Evolutionary conservation across 2,329 filamentous ascomycete genomes (phyloP).

Genomic region (Paecilomyces sp.): DNA sequence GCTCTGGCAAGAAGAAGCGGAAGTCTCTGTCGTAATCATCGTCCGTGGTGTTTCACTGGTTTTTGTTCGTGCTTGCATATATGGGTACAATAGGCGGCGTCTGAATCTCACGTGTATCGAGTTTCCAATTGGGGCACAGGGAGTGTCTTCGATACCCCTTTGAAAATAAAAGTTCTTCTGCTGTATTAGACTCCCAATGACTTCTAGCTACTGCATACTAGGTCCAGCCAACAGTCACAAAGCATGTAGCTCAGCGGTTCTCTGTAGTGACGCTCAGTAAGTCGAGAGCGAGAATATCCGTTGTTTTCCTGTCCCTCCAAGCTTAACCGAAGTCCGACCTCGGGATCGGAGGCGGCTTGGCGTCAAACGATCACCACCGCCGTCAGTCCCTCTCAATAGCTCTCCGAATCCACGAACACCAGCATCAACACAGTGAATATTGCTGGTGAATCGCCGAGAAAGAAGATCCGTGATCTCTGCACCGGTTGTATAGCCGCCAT

Average conservation of each 20-base stretch:
- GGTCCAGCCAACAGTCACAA: not conserved
- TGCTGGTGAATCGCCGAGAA: constrained; percentile 4
- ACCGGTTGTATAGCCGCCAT: constrained; percentile 12
- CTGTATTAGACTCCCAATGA: not conserved
- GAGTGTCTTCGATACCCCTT: constrained; percentile 18
- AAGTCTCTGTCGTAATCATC: constrained; percentile 29
- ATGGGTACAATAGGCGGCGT: constrained; percentile 24
- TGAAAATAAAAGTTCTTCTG: constrained; percentile 12
- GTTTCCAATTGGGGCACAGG: constrained; percentile 14
- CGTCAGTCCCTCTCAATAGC: not conserved
- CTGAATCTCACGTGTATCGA: constrained; percentile 24
- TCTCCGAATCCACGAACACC: constrained; percentile 11
- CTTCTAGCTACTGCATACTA: not conserved
- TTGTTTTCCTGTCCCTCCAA: not conserved
- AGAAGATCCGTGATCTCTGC: not conserved
- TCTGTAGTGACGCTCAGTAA: not conserved
- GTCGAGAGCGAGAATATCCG: not conserved
- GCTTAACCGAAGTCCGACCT: constrained; percentile 28
- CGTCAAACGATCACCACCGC: constrained; percentile 27
- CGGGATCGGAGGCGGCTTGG: constrained; percentile 22
- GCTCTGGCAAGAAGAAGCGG: constrained; percentile 29
- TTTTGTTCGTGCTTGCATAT: constrained; percentile 14
- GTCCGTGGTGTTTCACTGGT: constrained; percentile 19
- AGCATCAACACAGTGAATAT: constrained; percentile 1
- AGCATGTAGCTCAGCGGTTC: not conserved